A percentile compares a stretch with the other conserved stretches of the same genome.
Evolutionary conservation across 179 eudicot species (phyloP).

Genomic region (Patellifolia procumbens): DNA sequence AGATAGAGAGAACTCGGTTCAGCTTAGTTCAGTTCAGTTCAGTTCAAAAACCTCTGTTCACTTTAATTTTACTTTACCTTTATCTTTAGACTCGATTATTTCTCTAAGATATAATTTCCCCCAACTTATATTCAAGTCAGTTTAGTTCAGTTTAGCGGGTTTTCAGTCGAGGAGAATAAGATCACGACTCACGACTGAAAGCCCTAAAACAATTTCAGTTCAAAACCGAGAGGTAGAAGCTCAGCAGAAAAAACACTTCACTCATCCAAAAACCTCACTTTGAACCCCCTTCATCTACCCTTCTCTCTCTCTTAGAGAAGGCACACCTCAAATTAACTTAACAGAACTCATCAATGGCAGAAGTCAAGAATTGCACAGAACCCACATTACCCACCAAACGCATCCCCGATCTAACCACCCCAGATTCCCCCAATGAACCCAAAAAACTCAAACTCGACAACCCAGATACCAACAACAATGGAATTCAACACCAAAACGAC

Average conservation of each 20-base stretch:
- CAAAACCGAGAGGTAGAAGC: too few relatives aligned
- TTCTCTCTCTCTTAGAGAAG: neutral
- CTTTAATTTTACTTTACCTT: too few relatives aligned
- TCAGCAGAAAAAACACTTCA: neutral
- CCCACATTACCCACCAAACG: conserved; percentile 45
- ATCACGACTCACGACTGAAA: too few relatives aligned
- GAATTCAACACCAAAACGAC: conserved; percentile 13
- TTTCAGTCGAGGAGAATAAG: too few relatives aligned
- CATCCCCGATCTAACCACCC: conserved; percentile 24
- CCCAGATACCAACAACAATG: conserved; percentile 20
- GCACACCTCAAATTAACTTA: neutral
- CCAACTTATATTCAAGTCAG: too few relatives aligned
- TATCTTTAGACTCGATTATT: too few relatives aligned
- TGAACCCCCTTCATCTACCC: neutral
- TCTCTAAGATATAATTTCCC: too few relatives aligned
- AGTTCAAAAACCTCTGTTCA: too few relatives aligned
- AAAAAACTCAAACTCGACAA: conserved; percentile 41
- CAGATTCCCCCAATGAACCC: conserved; percentile 11
- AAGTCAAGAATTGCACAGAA: conserved; percentile 36
- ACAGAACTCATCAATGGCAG: conserved; percentile 33
- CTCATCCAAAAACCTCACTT: neutral
- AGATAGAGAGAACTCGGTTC: too few relatives aligned
- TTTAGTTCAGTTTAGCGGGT: too few relatives aligned
- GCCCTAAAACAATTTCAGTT: neutral
- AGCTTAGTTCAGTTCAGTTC: too few relatives aligned